Conservation (phyloP, 1,284 basidiomycete genomes). For the Porogramme epimiltina region DNA sequence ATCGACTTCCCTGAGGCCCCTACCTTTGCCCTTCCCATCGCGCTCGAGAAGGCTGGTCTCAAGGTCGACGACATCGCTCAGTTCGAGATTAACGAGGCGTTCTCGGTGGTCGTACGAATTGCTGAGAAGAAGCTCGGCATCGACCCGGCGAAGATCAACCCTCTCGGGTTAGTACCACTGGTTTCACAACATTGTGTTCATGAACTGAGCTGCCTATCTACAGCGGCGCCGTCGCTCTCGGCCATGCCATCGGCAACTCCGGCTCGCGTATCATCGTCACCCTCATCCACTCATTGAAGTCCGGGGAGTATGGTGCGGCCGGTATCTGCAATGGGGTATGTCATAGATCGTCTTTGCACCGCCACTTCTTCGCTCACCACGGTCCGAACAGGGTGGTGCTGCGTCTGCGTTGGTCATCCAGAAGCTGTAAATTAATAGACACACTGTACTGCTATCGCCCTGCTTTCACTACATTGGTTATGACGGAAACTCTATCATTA, state of each 20-base stretch:
- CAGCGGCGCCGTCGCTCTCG: slow-evolving; percentile 91
- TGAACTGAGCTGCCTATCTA: slow-evolving; percentile 9
- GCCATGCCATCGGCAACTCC: slow-evolving; percentile 95
- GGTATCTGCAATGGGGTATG: slow-evolving; percentile 97
- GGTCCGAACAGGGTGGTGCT: slow-evolving; percentile 74
- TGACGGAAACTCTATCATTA: neutral
- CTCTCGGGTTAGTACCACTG: slow-evolving; percentile 75
- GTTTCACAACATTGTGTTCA: neutral
- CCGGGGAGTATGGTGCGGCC: slow-evolving; percentile 96
- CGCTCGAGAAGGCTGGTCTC: slow-evolving; percentile 87
- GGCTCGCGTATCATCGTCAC: slow-evolving; percentile 96
- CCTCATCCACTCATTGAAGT: slow-evolving; percentile 87
- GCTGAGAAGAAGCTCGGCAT: slow-evolving; percentile 89
- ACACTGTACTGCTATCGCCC: slow-evolving; percentile 26
- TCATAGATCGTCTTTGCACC: slow-evolving; percentile 16
- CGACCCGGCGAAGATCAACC: slow-evolving; percentile 89
- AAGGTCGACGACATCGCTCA: slow-evolving; percentile 84
- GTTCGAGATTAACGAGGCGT: slow-evolving; percentile 98
- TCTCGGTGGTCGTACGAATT: slow-evolving; percentile 92
- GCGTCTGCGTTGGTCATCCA: slow-evolving; percentile 91
- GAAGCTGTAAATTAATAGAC: slow-evolving; percentile 58
- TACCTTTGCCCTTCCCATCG: slow-evolving; percentile 87
- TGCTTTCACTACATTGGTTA: slow-evolving; percentile 18
- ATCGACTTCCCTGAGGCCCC: slow-evolving; percentile 98
- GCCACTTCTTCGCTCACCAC: slow-evolving; percentile 15